Conservation (phyloP, 2,329 filamentous ascomycete genomes). For the Penicillium glabrum region DNA sequence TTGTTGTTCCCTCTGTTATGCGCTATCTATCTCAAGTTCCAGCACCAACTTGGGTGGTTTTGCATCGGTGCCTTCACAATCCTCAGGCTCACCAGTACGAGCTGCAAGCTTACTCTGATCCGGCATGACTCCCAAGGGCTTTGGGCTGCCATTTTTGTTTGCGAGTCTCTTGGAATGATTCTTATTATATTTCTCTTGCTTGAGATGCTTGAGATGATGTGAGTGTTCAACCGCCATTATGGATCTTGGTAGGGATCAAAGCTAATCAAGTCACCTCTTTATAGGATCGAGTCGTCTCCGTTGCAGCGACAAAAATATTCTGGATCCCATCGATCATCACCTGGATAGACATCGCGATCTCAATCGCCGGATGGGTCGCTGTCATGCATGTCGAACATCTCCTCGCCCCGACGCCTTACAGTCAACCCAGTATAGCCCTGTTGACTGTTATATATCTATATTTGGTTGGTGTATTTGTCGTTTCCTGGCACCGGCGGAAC, state of each 20-base stretch:
- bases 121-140: constrained; percentile 10
- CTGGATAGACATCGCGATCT: constrained; percentile 18
- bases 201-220: constrained; percentile 16
- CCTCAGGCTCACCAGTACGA: constrained; percentile 11
- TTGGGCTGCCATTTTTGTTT: constrained; percentile 17
- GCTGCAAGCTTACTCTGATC: constrained; percentile 14
- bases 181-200: constrained; percentile 16
- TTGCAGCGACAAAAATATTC: constrained; percentile 4
- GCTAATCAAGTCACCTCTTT: background rate
- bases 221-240: background rate
- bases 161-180: constrained; percentile 17
- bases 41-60: constrained; percentile 15
- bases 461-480: constrained; percentile 8
- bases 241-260: background rate
- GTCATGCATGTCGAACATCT: constrained; percentile 13
- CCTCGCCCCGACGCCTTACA: constrained; percentile 10
- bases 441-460: constrained; percentile 14
- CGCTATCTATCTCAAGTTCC: constrained; percentile 8
- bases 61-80: constrained; percentile 13
- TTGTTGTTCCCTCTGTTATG: constrained; percentile 6
- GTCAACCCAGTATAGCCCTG: constrained; percentile 11
- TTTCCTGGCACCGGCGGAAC: constrained; percentile 4
- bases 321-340: constrained; percentile 15
- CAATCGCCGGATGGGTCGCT: constrained; percentile 15
- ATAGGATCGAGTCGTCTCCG: constrained; percentile 10